Evolutionary conservation across 2,329 filamentous ascomycete species (phyloP).

Genomic region (Cercospora beticola): DNA sequence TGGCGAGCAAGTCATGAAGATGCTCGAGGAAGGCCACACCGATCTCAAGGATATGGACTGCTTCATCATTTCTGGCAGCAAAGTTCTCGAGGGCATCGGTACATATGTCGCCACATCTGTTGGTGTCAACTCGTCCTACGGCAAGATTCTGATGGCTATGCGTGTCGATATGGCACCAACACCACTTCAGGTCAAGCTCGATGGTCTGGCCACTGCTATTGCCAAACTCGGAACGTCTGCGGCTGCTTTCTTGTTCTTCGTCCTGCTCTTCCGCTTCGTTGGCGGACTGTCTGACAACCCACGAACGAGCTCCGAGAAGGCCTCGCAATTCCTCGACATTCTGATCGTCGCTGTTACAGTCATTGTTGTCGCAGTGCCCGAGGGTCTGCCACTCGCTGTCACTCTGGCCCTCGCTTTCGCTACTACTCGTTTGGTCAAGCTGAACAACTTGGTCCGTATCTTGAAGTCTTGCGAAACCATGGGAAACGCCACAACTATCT

Average conservation of each 20-base stretch:
- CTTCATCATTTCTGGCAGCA: slow-evolving; percentile 84
- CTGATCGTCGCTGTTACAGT: slow-evolving; percentile 66
- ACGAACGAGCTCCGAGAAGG: slow-evolving; percentile 67
- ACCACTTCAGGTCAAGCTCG: slow-evolving; percentile 74
- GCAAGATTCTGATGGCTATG: slow-evolving; percentile 75
- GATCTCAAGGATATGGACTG: slow-evolving; percentile 69
- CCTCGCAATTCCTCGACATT: slow-evolving; percentile 65
- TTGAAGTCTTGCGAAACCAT: slow-evolving; percentile 69
- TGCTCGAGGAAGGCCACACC: slow-evolving; percentile 60
- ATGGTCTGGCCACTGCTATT: slow-evolving; percentile 76
- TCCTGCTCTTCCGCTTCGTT: slow-evolving; percentile 82
- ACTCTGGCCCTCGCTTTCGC: slow-evolving; percentile 68
- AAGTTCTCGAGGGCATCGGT: slow-evolving; percentile 73
- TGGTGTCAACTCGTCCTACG: slow-evolving; percentile 73
- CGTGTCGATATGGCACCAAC: slow-evolving; percentile 75
- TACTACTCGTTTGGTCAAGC: slow-evolving; percentile 65
- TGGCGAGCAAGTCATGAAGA: slow-evolving; percentile 64
- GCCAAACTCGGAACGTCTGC: slow-evolving; percentile 73
- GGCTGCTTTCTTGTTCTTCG: slow-evolving; percentile 76
- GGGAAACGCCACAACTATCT: slow-evolving; percentile 72
- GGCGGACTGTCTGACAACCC: slow-evolving; percentile 60
- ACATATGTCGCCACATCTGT: slow-evolving; percentile 73
- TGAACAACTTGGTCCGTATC: slow-evolving; percentile 68
- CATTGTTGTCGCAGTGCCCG: slow-evolving; percentile 66
- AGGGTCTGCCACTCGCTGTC: slow-evolving; percentile 65